Conservation (phyloP, 352 stramenopile species). For the Phytophthora litchii region DNA sequence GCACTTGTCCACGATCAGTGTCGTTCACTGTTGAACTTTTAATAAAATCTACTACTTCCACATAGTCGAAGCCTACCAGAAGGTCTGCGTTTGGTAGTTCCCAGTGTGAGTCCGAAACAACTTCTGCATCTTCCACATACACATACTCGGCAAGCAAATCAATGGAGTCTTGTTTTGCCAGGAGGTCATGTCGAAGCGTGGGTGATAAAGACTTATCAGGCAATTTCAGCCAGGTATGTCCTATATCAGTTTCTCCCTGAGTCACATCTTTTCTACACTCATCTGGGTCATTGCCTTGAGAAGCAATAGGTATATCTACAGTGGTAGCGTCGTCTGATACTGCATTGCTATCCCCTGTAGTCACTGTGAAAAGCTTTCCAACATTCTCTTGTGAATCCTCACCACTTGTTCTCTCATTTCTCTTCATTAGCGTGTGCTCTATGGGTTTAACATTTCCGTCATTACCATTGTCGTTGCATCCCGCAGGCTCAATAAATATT, state of each 20-base stretch:
- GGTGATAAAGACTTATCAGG: neutral
- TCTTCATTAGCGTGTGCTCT: neutral
- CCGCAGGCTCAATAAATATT: neutral
- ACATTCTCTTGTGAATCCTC: neutral
- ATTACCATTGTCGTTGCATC: neutral
- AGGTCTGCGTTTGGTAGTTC: conserved; percentile 3
- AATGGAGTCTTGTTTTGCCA: conserved; percentile 1
- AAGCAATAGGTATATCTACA: neutral
- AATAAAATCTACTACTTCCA: conserved; percentile 22
- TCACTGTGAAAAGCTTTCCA: neutral
- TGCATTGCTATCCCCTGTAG: neutral
- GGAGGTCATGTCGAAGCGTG: neutral
- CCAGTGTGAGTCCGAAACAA: neutral
- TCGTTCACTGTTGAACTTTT: neutral
- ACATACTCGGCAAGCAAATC: conserved; percentile 38
- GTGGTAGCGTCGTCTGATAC: neutral
- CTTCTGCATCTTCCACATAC: conserved; percentile 32
- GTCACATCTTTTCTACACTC: neutral
- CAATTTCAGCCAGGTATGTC: neutral
- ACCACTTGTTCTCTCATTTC: neutral
- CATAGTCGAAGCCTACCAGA: conserved; percentile 21
- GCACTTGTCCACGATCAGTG: neutral
- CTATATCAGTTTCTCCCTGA: neutral
- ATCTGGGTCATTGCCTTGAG: conserved; percentile 1
- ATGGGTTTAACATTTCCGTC: neutral